Conservation (phyloP, 164 flowering plant genomes). For the Malania oleifera region DNA sequence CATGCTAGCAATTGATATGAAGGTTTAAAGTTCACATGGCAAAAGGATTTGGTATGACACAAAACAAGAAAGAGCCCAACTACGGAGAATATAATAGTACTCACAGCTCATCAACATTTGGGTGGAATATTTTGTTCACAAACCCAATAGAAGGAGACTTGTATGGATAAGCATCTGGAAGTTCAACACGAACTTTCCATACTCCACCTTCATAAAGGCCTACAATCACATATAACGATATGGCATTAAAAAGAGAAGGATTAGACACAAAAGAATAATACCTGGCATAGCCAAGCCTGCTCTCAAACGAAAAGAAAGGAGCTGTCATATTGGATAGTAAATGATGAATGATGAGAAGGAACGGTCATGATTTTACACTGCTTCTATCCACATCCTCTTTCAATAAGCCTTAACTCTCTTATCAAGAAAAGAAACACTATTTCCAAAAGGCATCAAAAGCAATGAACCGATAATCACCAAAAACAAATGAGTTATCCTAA, state of each 20-base stretch:
- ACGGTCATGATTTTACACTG: too few species aligned
- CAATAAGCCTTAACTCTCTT: too few species aligned
- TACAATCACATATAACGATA: too few species aligned
- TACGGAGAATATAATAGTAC: slow-evolving; percentile 7
- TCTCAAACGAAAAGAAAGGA: neutral
- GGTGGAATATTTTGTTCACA: slow-evolving; percentile 90
- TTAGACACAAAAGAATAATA: neutral
- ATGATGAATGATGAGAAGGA: too few species aligned
- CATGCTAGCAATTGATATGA: too few species aligned
- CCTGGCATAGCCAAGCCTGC: neutral
- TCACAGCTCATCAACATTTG: slow-evolving; percentile 94
- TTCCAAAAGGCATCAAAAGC: too few species aligned
- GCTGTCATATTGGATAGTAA: too few species aligned
- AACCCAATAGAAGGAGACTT: slow-evolving; percentile 96
- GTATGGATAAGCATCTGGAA: slow-evolving; percentile 94
- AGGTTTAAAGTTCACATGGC: neutral
- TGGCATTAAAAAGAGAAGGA: too few species aligned
- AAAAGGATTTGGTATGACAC: neutral
- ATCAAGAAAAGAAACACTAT: too few species aligned
- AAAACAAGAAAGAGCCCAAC: neutral
- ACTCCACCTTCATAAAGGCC: slow-evolving; percentile 96
- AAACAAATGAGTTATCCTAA: too few species aligned
- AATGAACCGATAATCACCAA: too few species aligned
- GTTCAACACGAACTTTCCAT: slow-evolving; percentile 93
- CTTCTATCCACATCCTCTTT: too few species aligned